These are phyloP conservation scores for Diddensiella caesifluorescens DNA, from an alignment of 805 yeast genomes.

Conservation along the genomic window DNA sequence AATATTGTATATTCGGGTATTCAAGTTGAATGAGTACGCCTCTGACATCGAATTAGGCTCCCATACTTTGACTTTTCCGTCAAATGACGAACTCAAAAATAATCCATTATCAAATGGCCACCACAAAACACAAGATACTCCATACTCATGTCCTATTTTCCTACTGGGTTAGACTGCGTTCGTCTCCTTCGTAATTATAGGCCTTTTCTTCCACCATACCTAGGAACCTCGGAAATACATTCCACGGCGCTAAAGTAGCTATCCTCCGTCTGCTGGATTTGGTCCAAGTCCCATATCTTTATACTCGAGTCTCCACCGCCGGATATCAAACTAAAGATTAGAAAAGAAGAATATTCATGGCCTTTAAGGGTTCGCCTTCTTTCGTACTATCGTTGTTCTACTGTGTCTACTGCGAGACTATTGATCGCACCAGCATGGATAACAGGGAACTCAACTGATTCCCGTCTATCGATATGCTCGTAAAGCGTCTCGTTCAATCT, in stretches of 20 bases:
- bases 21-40: conserved; percentile 62
- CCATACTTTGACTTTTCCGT: conserved; percentile 72
- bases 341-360: not conserved
- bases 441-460: conserved; percentile 19
- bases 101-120: conserved; percentile 86
- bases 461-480: conserved; percentile 9
- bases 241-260: conserved; percentile 14
- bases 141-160: conserved; percentile 53
- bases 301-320: conserved; percentile 72
- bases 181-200: too few species aligned
- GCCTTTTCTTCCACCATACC: too few species aligned
- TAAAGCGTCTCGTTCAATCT: conserved; percentile 8
- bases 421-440: conserved; percentile 47
- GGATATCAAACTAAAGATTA: conserved; percentile 41
- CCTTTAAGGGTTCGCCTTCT: not conserved
- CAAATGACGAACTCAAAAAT: conserved; percentile 79
- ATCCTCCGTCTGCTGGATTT: conserved; percentile 18
- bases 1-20: conserved; percentile 57
- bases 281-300: conserved; percentile 57
- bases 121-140: conserved; percentile 74
- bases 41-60: conserved; percentile 63
- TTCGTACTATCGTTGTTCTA: conserved; percentile 35
- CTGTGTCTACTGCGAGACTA: conserved; percentile 50
- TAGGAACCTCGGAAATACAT: conserved; percentile 14
- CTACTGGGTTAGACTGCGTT: too few species aligned